Percentiles rank a stretch among this genome's conserved stretches.
Evolutionary conservation across 306 rosid genomes (phyloP).

Genomic region (Acacia acuminata): DNA sequence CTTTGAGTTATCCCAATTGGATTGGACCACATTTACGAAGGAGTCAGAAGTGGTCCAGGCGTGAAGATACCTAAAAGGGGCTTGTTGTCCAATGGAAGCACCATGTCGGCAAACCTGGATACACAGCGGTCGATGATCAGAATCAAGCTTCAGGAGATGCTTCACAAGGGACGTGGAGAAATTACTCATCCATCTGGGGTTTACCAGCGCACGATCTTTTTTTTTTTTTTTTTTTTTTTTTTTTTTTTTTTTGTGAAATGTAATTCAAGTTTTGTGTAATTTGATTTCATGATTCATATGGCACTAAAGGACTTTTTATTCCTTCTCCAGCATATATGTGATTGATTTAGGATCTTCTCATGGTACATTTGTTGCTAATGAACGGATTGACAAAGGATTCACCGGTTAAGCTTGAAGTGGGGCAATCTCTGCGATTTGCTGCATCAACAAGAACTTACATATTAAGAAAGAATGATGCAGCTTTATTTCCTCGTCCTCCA

Average conservation of each 20-base stretch:
- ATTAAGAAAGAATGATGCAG: constrained; percentile 80
- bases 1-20: too few relatives aligned
- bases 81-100: too few relatives aligned
- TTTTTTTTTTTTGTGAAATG: neutral
- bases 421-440: constrained; percentile 94
- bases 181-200: too few relatives aligned
- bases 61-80: too few relatives aligned
- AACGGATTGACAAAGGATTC: constrained; percentile 91
- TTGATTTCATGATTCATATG: constrained; percentile 12
- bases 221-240: too few relatives aligned
- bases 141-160: too few relatives aligned
- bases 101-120: too few relatives aligned
- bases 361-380: constrained; percentile 98
- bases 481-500: constrained; percentile 81
- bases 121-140: too few relatives aligned
- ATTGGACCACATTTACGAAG: too few relatives aligned
- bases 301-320: constrained; percentile 25
- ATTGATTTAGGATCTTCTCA: constrained; percentile 98
- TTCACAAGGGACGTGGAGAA: too few relatives aligned
- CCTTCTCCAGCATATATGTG: constrained; percentile 74
- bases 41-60: too few relatives aligned
- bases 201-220: too few relatives aligned
- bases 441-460: constrained; percentile 88
- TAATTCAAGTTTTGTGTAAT: neutral
- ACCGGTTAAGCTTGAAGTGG: constrained; percentile 92